Percentiles rank a stretch among this genome's conserved stretches.
phyloP scores from a whole-genome alignment of 768 basidiomycete species.

The Podaxis sp. region DNA sequence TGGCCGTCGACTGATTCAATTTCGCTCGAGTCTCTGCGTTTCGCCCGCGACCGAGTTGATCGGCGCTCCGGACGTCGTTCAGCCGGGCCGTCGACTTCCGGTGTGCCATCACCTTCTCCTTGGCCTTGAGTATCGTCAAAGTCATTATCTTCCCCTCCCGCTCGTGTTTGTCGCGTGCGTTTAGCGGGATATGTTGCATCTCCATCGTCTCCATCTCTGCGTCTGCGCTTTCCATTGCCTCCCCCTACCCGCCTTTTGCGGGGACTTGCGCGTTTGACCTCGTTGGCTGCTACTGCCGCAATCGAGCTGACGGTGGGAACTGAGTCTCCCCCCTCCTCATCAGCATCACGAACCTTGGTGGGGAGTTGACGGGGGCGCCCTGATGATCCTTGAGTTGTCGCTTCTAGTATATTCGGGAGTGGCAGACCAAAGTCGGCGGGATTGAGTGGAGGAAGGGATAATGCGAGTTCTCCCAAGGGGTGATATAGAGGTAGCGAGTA shows the following conservation, averaged over 20 bases:
- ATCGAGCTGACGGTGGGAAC: slow-evolving; percentile 27
- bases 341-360: slow-evolving; percentile 50
- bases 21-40: slow-evolving; percentile 9
- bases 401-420: slow-evolving; percentile 43
- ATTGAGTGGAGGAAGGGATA: slow-evolving; percentile 66
- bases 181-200: slow-evolving; percentile 75
- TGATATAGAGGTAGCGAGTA: slow-evolving; percentile 60
- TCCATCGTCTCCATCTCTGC: slow-evolving; percentile 60
- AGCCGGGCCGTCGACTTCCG: slow-evolving; percentile 9
- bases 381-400: slow-evolving; percentile 39
- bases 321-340: slow-evolving; percentile 31
- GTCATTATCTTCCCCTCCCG: slow-evolving; percentile 7
- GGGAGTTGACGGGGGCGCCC: slow-evolving; percentile 46
- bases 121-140: slow-evolving; percentile 2
- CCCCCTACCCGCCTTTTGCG: slow-evolving; percentile 47
- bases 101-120: slow-evolving; percentile 4
- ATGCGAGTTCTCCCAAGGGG: slow-evolving; percentile 60
- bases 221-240: slow-evolving; percentile 52
- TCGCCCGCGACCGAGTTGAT: slow-evolving; percentile 10
- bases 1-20: slow-evolving; percentile 6
- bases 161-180: slow-evolving; percentile 40
- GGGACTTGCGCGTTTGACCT: slow-evolving; percentile 43
- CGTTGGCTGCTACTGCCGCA: slow-evolving; percentile 35
- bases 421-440: slow-evolving; percentile 57
- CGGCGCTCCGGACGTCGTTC: slow-evolving; percentile 11